Conservation (phyloP, 768 basidiomycete species). For the Tephrocybe sp. region DNA sequence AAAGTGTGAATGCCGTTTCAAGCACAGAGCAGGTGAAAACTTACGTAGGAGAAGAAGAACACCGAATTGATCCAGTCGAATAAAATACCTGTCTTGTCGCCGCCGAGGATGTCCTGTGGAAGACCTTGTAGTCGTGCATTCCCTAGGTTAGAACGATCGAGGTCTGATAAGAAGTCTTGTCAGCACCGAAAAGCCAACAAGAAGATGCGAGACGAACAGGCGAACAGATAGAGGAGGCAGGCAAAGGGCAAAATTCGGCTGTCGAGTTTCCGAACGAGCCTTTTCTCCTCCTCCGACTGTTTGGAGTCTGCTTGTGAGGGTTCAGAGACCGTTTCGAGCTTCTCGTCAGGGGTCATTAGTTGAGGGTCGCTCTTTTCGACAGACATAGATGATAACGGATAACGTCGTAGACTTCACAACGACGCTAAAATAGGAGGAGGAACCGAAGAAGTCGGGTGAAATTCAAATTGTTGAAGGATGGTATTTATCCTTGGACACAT, state of each 20-base stretch:
- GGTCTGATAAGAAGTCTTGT: constrained; percentile 31
- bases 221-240: constrained; percentile 73
- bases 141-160: constrained; percentile 78
- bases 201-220: constrained; percentile 46
- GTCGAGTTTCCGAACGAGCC: constrained; percentile 64
- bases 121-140: constrained; percentile 78
- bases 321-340: constrained; percentile 25
- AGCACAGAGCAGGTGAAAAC: constrained; percentile 10
- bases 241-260: constrained; percentile 65
- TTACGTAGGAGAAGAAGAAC: constrained; percentile 79
- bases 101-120: constrained; percentile 58
- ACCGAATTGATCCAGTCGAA: constrained; percentile 78
- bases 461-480: neutral
- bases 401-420: neutral
- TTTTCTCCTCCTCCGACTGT: constrained; percentile 16
- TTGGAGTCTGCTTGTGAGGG: constrained; percentile 12
- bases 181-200: neutral
- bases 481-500: constrained; percentile 9
- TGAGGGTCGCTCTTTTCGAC: constrained; percentile 7
- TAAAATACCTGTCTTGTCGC: constrained; percentile 64
- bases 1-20: neutral
- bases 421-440: constrained; percentile 2
- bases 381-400: constrained; percentile 6
- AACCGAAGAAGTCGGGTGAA: constrained; percentile 6
- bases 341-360: constrained; percentile 23